These are phyloP conservation scores for Suhomyces taliae DNA, from an alignment of 1,139 yeast species.

Conservation along the genomic window DNA sequence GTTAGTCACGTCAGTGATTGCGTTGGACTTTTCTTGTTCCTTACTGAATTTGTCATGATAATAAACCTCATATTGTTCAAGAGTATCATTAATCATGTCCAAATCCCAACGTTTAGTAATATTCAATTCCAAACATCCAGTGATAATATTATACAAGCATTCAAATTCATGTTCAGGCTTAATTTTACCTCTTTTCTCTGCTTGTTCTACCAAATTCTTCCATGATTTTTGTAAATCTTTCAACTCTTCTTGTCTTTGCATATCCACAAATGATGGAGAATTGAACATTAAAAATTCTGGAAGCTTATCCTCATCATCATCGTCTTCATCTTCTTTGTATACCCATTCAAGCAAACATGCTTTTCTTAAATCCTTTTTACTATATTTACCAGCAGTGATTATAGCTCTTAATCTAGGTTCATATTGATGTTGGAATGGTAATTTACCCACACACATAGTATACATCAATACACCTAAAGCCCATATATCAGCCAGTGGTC, in stretches of 20 bases:
- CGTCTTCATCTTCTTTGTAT: constrained; percentile 18
- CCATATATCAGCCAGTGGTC: constrained; percentile 85
- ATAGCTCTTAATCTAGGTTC: constrained; percentile 76
- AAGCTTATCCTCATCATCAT: constrained; percentile 4
- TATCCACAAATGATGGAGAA: constrained; percentile 24
- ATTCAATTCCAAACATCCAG: constrained; percentile 56
- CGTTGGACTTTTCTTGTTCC: neutral
- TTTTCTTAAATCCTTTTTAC: constrained; percentile 40
- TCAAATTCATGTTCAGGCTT: constrained; percentile 21
- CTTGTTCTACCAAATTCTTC: constrained; percentile 16
- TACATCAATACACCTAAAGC: constrained; percentile 80
- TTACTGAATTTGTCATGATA: neutral
- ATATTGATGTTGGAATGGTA: constrained; percentile 82
- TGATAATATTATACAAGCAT: constrained; percentile 45
- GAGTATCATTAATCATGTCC: constrained; percentile 29
- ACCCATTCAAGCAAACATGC: constrained; percentile 33
- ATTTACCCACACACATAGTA: constrained; percentile 68
- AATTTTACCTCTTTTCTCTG: constrained; percentile 1
- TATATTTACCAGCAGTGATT: constrained; percentile 69
- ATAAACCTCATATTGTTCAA: constrained; percentile 4
- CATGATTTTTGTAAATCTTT: constrained; percentile 22
- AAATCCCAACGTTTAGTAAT: constrained; percentile 53
- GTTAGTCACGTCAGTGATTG: neutral
- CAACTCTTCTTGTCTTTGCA: constrained; percentile 21
- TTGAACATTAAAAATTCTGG: constrained; percentile 11